Base-by-base conservation (phyloP, 441 rosid genomes). In the Adansonia rubrostipa region DNA sequence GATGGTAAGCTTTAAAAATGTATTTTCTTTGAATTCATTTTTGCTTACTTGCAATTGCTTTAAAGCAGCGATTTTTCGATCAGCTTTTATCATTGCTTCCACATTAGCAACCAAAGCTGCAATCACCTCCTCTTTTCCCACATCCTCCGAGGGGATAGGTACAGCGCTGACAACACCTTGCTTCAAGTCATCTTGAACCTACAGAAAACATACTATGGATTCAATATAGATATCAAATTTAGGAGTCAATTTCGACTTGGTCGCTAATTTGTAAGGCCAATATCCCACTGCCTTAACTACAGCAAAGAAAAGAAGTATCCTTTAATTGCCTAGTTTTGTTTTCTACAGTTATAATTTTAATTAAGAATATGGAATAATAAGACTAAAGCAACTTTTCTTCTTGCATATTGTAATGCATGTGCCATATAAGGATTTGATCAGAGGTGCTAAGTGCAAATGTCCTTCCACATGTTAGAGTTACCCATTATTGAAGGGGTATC, bases 31-130 rank as follows among this genome's bases (percentile, higher is more conserved):
- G 7, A 48, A 17, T 40, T 40, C 9, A 19, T 2, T 69, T 24
- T 61, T 58, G 17, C 92, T 85, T 86, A 96, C 98, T 85, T 96
- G 98, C 85, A 96, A 85, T 83, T 94, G 98, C 83, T 96, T 96
- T 65, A 96, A 87, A 80, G 99, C 92, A 70, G 98, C 91, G 88
- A 94, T 91, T 87, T 96, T 96, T 71, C 98, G 86, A 88, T 96
- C 98, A 9, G 98, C 94, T 85, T 78, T 90, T 80, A 96, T 94
- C 99, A 94, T 96, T 82, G 88, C 96, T 78, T 92, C 93, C 58
- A 94, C 92, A 68, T 94, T 96, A 75, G 92, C 85, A 85, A 94
- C 97, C 86, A 94, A 71, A 85, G 97, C 93, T 33, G 92, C 89
- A 84, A 96, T 86, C 42, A 96, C 89, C 78, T 87, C 85, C 76